These are phyloP conservation scores for Astraeus odoratus DNA, from an alignment of 768 basidiomycete genomes.

Conservation along the genomic window DNA sequence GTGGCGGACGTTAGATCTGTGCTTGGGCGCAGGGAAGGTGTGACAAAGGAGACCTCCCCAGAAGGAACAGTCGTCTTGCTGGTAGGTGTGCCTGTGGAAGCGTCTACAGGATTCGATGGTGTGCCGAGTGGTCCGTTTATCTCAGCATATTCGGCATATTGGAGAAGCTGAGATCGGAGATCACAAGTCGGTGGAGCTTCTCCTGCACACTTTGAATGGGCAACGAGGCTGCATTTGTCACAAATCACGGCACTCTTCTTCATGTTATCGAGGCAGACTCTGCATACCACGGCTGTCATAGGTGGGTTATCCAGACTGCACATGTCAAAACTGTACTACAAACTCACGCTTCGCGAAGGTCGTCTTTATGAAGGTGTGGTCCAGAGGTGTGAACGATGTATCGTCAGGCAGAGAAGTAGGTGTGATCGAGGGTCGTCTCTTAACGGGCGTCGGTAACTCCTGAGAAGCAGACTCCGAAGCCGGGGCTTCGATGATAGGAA, in stretches of 20 bases:
- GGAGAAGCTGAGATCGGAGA: conserved; percentile 70
- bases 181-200: conserved; percentile 79
- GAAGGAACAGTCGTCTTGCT: conserved; percentile 34
- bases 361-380: conserved; percentile 87
- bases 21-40: conserved; percentile 42
- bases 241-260: conserved; percentile 88
- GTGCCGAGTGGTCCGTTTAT: conserved; percentile 48
- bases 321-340: not conserved
- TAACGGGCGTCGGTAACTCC: conserved; percentile 28
- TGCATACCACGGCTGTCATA: conserved; percentile 71
- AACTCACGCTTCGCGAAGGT: conserved; percentile 85
- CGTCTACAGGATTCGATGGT: conserved; percentile 49
- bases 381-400: conserved; percentile 47
- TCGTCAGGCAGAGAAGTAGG: conserved; percentile 27
- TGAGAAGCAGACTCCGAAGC: conserved; percentile 39
- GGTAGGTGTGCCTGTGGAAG: conserved; percentile 17
- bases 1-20: conserved; percentile 35
- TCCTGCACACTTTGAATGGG: conserved; percentile 68
- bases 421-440: conserved; percentile 32
- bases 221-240: conserved; percentile 82
- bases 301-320: conserved; percentile 7
- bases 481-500: conserved; percentile 27
- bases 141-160: conserved; percentile 74
- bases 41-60: conserved; percentile 51
- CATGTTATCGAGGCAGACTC: conserved; percentile 71